Evolutionary conservation across 805 yeast genomes (phyloP).

Genomic region (Saccharomycopsis amapae): DNA sequence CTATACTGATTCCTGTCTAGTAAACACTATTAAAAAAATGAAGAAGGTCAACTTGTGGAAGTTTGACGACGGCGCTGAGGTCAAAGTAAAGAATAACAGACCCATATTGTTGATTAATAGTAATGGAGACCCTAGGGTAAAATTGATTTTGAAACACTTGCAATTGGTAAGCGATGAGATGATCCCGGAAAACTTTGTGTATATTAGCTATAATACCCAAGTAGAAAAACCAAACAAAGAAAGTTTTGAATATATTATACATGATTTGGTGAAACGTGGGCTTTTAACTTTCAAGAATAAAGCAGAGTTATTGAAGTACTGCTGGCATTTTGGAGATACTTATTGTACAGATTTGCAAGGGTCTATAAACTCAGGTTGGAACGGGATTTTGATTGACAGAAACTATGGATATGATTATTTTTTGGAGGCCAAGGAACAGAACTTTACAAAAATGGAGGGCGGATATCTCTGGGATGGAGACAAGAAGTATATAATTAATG

Average conservation of each 20-base stretch:
- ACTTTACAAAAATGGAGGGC: neutral
- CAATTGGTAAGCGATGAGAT: slow-evolving; percentile 32
- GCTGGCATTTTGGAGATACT: slow-evolving; percentile 70
- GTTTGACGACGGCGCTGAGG: neutral
- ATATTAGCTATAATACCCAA: slow-evolving; percentile 52
- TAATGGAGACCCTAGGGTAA: slow-evolving; percentile 57
- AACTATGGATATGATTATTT: slow-evolving; percentile 25
- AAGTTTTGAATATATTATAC: slow-evolving; percentile 39
- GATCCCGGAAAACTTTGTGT: slow-evolving; percentile 35
- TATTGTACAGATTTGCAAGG: slow-evolving; percentile 47
- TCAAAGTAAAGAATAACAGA: slow-evolving; percentile 25
- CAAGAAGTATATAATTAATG: slow-evolving; percentile 1
- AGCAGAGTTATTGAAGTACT: slow-evolving; percentile 23
- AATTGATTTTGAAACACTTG: slow-evolving; percentile 39
- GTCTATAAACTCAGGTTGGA: slow-evolving; percentile 51
- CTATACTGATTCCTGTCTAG: slow-evolving; percentile 45
- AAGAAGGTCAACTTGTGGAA: neutral
- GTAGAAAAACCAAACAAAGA: slow-evolving; percentile 42
- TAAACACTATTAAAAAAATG: slow-evolving; percentile 35
- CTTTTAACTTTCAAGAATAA: slow-evolving; percentile 21
- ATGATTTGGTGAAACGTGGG: slow-evolving; percentile 25
- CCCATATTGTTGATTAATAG: slow-evolving; percentile 41
- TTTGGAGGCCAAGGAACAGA: neutral
- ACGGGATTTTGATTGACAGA: slow-evolving; percentile 50
- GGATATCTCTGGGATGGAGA: slow-evolving; percentile 5